Evolutionary conservation across 1,284 basidiomycete species (phyloP).

Genomic region (Trametes hirsuta): DNA sequence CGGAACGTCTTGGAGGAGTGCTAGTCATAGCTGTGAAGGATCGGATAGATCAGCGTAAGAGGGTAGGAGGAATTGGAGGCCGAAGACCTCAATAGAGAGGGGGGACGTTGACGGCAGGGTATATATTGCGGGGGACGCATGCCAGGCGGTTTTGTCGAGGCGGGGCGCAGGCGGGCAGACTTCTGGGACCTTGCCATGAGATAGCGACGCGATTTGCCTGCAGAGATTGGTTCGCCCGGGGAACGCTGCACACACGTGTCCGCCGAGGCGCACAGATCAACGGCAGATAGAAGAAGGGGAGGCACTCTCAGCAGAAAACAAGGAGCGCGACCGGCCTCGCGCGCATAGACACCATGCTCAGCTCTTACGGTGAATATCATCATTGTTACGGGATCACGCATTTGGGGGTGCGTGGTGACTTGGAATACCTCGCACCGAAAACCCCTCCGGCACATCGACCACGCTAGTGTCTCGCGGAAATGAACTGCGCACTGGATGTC

Average conservation of each 20-base stretch:
- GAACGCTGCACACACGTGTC: slow-evolving; percentile 32
- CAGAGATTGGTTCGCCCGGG: slow-evolving; percentile 21
- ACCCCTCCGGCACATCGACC: neutral
- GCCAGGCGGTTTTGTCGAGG: slow-evolving; percentile 38
- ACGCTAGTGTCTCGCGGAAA: slow-evolving; percentile 22
- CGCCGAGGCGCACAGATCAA: slow-evolving; percentile 19
- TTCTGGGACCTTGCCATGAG: slow-evolving; percentile 23
- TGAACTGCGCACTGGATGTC: slow-evolving; percentile 16
- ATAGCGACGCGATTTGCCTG: slow-evolving; percentile 28
- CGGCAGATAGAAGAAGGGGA: slow-evolving; percentile 9
- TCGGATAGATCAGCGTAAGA: slow-evolving; percentile 15
- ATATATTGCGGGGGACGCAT: slow-evolving; percentile 29
- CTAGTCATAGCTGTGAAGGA: slow-evolving; percentile 25
- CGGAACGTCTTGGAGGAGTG: slow-evolving; percentile 17
- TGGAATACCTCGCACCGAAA: too few relatives aligned
- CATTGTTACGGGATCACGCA: too few relatives aligned
- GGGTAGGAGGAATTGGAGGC: slow-evolving; percentile 15
- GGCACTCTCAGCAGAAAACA: neutral
- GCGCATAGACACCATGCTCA: too few relatives aligned
- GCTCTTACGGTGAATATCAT: too few relatives aligned
- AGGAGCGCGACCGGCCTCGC: neutral
- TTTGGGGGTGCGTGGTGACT: too few relatives aligned
- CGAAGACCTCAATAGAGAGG: slow-evolving; percentile 20
- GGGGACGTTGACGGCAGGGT: slow-evolving; percentile 15
- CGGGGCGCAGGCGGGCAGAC: slow-evolving; percentile 27